Base-by-base conservation (phyloP, 768 basidiomycete species). In the Tulasnella sp. region DNA sequence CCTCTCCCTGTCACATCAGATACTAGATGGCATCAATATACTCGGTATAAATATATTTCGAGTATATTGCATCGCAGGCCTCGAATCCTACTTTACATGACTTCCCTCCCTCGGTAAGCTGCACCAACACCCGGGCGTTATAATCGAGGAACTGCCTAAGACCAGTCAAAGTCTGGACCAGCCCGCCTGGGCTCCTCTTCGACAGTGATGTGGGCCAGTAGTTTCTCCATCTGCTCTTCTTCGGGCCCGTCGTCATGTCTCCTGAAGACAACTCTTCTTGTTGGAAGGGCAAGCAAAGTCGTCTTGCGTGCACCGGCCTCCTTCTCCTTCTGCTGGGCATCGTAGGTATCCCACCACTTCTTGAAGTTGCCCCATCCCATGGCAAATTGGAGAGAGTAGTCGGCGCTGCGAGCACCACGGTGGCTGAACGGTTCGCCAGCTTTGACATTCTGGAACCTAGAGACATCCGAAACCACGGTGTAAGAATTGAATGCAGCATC, bases 351-450 rank as follows among this genome's bases (percentile, higher is more conserved):
- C 8, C 28, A 54, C 77, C 77, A 78, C 2, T 2, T 64, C 4
- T 34, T 58, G 58, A 72, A 78, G 60, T 78, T 78, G 28, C 42
- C 42, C 50, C 50, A 78, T 12, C 77, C 77, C 6, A 78, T 78
- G 6, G 60, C 42, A 37, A 78, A 64, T 34, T 78, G 77, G 34
- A 78, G 77, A 24, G 77, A 78, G 34, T 78, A 64, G 42, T 64
- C 54, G 12, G 50, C 31, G n/a, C 42, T 44, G 50, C 48, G 60
- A 22, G 54, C 69, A 64, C 58, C 77, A 40, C 58, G 77, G 34
- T 72, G 37, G 18, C 69, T 64, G 58, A 72, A 78, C 18, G 77
- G 8, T 40, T 78, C 77, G 31, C 77, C 69, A 28, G 77, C 54
- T 41, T 78, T 64, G 77, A 76, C 46, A 16, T 76, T 76, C 3